Evolutionary conservation across 768 basidiomycete genomes (phyloP), one percentile per base, ranked within the genome.

Genomic region (Collybia nuda): DNA sequence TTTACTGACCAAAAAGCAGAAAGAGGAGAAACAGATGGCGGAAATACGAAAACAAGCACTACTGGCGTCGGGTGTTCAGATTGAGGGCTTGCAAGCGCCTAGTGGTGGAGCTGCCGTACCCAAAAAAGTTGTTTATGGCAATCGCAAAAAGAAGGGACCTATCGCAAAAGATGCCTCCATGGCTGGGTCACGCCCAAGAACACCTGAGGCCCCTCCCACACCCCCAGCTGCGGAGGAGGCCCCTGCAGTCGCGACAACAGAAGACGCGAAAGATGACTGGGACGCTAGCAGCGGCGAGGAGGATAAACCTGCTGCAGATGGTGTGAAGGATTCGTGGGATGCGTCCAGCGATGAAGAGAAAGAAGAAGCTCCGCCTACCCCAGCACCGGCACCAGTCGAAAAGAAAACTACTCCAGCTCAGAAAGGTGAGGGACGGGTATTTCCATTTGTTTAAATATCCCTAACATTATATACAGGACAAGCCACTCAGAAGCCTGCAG

Each of bases 1-100:
- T 40, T 73, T 96, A 21, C 78, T 98, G 44, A 98, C 96, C n/a
- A 94, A 96, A 68, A 97, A 95, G 70, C 95, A 98, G 67, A 96
- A 93, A 68, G 89, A 92, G 62, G 95, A 98, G 66, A 86, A 80
- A 58, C 90, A 89, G 18, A 88, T 85, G 56, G 94, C 93, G 2
- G 95, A 98, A 66, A 82, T 92, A 24, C 86, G 94, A 49, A 90
- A 85, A 64, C 84, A 96, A 64, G 95, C 96, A 2, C 80, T 98
- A 46, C 76, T 98, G 44, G 88, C 90, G 17, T 88, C 90, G 29
- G 94, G 93, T 44, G 88, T 89, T 42, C 85, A 86, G 58, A 88
- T 99, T 52, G 94, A 95, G 60, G 97, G 92, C 53, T 73, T 98
- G 17, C 87, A 92, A 48, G 81, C 88, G 55, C 54, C 70, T 24